Base-by-base conservation (phyloP, 73 alveolate genomes). In the Diophrys sp. region DNA sequence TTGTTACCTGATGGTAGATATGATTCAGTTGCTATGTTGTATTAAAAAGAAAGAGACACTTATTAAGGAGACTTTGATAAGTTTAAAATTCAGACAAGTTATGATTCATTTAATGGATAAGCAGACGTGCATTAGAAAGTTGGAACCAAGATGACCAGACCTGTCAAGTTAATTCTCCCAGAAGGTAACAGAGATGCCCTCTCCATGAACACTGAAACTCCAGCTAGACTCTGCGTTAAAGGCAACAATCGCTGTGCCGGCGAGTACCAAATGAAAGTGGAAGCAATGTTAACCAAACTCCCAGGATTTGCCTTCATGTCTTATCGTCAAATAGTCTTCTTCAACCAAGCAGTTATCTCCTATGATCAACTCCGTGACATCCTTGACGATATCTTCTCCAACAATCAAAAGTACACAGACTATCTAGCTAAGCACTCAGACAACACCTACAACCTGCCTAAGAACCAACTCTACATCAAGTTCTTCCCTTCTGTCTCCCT, bases 121-220 rank as follows among this genome's bases (percentile, higher is more conserved):
- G 2, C 14, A 25, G n/a, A 31, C 18, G 67, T 71, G n/a, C 33
- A 54, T 23, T n/a, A 34, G 54, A 29, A 33, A 27, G 33, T 29
- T 26, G 71, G 29, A 71, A 72, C 33, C 66, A 31, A 23, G 34
- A 56, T 0, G 69, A 54, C 2, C 70, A 53, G 74, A 75, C n/a
- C n/a, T n/a, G n/a, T 93, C n/a, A 90, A 90, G 76, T 62, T 88
- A 0, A 73, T 93, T 14, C 81, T 91, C 1, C 96, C 98, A 2
- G 78, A 78, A 74, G 98, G 98, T 0, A 70, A 82, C 34, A 81
- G 84, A 29, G 84, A 83, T 57, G 88, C 73, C 29, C 85, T 88
- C 54, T 76, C 94, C 5, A 69, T 93, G 2, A 91, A 90, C 78
- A 89, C 89, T 27, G 75, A 74, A 26, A 91, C 95, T 31, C 81